These are phyloP conservation scores for Kalaharituber pfeilii DNA, from an alignment of 2,329 filamentous ascomycete genomes.

Conservation along the genomic window DNA sequence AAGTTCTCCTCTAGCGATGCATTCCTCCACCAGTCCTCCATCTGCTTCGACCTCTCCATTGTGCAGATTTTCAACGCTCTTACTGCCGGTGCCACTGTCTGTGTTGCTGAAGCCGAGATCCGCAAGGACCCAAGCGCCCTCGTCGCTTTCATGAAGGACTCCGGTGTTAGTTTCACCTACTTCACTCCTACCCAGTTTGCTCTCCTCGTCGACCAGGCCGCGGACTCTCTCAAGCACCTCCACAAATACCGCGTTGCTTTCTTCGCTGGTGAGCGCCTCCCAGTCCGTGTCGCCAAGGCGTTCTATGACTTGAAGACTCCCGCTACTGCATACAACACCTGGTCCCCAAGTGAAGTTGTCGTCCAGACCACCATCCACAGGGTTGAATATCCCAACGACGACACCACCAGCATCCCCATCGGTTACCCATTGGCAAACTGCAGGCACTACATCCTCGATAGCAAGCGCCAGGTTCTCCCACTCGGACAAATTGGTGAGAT, in stretches of 20 bases:
- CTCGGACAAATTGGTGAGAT: conserved; percentile 31
- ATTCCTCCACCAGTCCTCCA: conserved; percentile 28
- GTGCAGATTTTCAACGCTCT: conserved; percentile 28
- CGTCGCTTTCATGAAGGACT: conserved; percentile 25
- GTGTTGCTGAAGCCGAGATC: conserved; percentile 24
- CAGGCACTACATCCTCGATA: conserved; percentile 29
- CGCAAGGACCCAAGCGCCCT: conserved; percentile 27
- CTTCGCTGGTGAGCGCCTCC: conserved; percentile 26
- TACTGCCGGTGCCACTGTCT: conserved; percentile 26
- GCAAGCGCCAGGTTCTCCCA: conserved; percentile 27
- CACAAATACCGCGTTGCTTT: no score
- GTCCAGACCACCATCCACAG: conserved; percentile 2
- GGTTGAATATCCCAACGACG: background rate
- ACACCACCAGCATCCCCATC: no score
- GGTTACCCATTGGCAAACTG: conserved; percentile 27
- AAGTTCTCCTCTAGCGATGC: conserved; percentile 19
- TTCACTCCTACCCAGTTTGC: conserved; percentile 31
- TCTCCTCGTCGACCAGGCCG: conserved; percentile 8
- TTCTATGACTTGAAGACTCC: conserved; percentile 3
- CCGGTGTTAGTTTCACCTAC: conserved; percentile 28
- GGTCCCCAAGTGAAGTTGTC: conserved; percentile 5
- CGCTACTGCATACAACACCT: conserved; percentile 8
- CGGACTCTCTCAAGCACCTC: conserved; percentile 24
- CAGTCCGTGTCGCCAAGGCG: no score
- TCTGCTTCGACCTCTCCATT: conserved; percentile 30